Evolutionary conservation across 345 rosid species (phyloP), one percentile per base, ranked within the genome.

Genomic region (Euphorbia tirucalli): DNA sequence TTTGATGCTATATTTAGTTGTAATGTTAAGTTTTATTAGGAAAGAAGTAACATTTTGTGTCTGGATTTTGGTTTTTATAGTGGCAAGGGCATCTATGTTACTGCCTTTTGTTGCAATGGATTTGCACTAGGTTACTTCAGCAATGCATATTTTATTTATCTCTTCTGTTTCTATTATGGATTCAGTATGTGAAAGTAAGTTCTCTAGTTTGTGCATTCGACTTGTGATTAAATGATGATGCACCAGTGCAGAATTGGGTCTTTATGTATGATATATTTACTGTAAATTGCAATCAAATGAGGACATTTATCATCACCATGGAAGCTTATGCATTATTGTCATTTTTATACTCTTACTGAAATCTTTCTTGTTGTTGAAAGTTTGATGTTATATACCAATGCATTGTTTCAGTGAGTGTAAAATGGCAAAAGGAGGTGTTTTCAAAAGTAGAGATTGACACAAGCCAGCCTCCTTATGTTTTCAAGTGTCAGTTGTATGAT

Each of bases 351-450:
- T 27, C 30, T 31, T 7, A 24, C 30, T 66, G n/a, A 54, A 28
- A 22, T 49, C 28, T 56, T 52, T 71, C 11, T 30, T 37, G 16
- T 64, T 35, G n/a, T 61, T 50, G 56, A 28, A 21, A 19, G 25
- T 41, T 41, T 37, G 6, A 68, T 54, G 9, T 50, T 69, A 0
- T 13, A 50, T 60, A 61, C 11, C 43, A 66, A 68, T 73, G 68
- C 62, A 56, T 44, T 73, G 46, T 73, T 74, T 69, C 81, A 95
- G 98, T 93, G 75, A 90, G 87, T 68, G 93, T 96, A 21, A 96
- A 96, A 84, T 93, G 98, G 99, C 98, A 88, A 31, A 95, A 93
- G 89, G 87, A 90, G 72, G 87, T 95, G 41, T 90, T 90, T 76
- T 81, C 87, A 39, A 79, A 79, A 62, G 91, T 95, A 74, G 99